phyloP scores from a whole-genome alignment of 2,329 filamentous ascomycete genomes.

The Hymenoscyphus occultus region DNA sequence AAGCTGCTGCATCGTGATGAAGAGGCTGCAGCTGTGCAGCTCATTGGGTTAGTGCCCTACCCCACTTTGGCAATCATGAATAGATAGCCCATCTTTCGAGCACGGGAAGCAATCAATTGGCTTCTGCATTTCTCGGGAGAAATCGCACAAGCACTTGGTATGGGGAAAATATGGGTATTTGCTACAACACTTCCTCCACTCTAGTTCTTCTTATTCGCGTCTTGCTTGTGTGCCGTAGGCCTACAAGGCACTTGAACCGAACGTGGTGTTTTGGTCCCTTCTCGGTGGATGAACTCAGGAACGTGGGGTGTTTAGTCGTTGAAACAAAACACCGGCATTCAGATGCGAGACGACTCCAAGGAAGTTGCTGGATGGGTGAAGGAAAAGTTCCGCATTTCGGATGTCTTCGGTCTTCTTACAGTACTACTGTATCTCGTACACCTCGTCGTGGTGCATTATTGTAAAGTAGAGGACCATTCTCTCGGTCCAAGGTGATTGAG shows the following conservation, averaged over 20 bases:
- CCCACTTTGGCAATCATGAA: not conserved
- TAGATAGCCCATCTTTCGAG: not conserved
- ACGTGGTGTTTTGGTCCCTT: not conserved
- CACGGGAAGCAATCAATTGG: not conserved
- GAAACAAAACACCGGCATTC: not conserved
- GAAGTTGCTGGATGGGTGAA: not conserved
- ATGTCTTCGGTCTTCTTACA: not conserved
- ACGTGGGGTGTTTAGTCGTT: conserved; percentile 4
- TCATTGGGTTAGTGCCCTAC: not conserved
- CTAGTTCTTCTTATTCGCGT: not conserved
- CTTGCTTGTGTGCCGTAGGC: not conserved
- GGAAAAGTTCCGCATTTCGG: not conserved
- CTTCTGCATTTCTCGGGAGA: not conserved
- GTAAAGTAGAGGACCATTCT: not conserved
- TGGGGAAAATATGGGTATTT: not conserved
- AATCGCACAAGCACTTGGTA: not conserved
- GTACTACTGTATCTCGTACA: too few species aligned
- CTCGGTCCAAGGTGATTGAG: not conserved
- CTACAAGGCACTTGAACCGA: not conserved
- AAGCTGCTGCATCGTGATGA: not conserved
- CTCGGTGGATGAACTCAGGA: not conserved
- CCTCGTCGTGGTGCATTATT: too few species aligned
- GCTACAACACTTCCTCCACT: not conserved
- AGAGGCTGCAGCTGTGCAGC: not conserved
- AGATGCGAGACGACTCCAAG: not conserved